Base-by-base conservation (phyloP, 2,329 filamentous ascomycete genomes). In the Alternaria burnsii region DNA sequence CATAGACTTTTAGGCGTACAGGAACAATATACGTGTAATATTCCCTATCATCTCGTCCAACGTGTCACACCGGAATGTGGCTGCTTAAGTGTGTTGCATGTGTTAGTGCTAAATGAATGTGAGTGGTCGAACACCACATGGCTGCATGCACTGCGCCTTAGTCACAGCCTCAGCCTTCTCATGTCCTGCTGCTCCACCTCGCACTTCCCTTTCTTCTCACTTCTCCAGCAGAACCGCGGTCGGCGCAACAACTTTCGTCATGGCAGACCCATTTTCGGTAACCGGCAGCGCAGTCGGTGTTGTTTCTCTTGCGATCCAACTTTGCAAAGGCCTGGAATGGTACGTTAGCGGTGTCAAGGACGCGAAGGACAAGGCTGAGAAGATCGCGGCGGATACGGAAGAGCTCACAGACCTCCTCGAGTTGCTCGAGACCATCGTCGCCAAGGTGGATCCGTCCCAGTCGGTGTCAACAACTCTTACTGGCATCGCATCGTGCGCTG, bases 171-270 rank as follows among this genome's bases (percentile, higher is more conserved):
- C 4, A 8, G 1, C 46, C 30, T 48, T 22, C 46, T 1, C 3
- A 5, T 34, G 30, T 30, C 20, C 46, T 14, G 20, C 18, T 16
- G 10, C 4, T 36, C 3, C 18, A 1, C n/a, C 44, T 5, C 1
- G 0, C 4, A 18, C 2, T 36, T n/a, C 0, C 5, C 1, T n/a
- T 24, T n/a, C 12, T 12, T 9, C 14, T 48, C 28, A 5, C 4
- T 9, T 5, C 28, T n/a, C 7, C 0, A 14, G 0, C 12, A 10
- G 1, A 2, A 8, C 1, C 12, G 9, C 18, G 0, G 0, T 24
- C 30, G 1, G 2, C 18, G 18, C 12, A n/a, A 2, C 18, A 9
- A 2, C 8, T 14, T 3, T 16, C 12, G 20, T 30, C 1, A 48
- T 48, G 46, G 46, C 46, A 24, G 46, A 48, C 7, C 46, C 46